Evolutionary conservation across 495 filamentous ascomycete genomes (phyloP).

Genomic region (Hypoxylon intermedium): DNA sequence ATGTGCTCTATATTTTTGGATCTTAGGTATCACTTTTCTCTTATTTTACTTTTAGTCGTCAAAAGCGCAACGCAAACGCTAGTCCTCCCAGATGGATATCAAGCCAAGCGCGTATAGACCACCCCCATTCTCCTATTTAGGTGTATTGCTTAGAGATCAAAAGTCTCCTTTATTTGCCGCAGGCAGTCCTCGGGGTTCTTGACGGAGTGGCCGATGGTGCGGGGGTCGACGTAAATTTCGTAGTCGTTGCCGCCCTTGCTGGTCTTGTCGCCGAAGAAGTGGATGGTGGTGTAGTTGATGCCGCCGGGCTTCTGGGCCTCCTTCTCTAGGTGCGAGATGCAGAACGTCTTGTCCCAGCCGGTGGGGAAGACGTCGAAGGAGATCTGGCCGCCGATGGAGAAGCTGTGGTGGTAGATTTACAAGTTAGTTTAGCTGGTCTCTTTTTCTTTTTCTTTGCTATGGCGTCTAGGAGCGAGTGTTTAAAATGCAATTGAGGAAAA

Average conservation of each 20-base stretch:
- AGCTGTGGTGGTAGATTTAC: slow-evolving; percentile 55
- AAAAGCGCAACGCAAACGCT: neutral
- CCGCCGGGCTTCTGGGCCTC: slow-evolving; percentile 75
- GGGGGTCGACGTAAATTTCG: slow-evolving; percentile 83
- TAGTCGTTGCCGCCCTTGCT: slow-evolving; percentile 89
- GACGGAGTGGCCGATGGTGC: slow-evolving; percentile 86
- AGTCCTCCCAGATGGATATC: too few relatives aligned
- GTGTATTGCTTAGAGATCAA: slow-evolving; percentile 61
- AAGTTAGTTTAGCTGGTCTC: neutral
- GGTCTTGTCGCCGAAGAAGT: slow-evolving; percentile 99
- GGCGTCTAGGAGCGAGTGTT: neutral
- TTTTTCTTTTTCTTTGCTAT: slow-evolving; percentile 5
- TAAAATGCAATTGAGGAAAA: neutral
- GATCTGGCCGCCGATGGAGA: slow-evolving; percentile 94
- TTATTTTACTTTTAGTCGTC: neutral
- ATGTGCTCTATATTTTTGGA: neutral
- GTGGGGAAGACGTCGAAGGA: slow-evolving; percentile 97
- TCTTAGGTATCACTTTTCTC: too few relatives aligned
- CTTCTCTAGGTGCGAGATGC: slow-evolving; percentile 81
- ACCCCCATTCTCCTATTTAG: neutral
- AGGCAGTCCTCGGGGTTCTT: slow-evolving; percentile 81
- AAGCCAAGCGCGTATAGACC: too few relatives aligned
- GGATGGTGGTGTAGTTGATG: slow-evolving; percentile 81
- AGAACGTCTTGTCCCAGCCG: slow-evolving; percentile 99
- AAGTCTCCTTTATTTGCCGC: slow-evolving; percentile 76